Conservation (phyloP, 2,329 filamentous ascomycete genomes). For the Monosporascus sp. region DNA sequence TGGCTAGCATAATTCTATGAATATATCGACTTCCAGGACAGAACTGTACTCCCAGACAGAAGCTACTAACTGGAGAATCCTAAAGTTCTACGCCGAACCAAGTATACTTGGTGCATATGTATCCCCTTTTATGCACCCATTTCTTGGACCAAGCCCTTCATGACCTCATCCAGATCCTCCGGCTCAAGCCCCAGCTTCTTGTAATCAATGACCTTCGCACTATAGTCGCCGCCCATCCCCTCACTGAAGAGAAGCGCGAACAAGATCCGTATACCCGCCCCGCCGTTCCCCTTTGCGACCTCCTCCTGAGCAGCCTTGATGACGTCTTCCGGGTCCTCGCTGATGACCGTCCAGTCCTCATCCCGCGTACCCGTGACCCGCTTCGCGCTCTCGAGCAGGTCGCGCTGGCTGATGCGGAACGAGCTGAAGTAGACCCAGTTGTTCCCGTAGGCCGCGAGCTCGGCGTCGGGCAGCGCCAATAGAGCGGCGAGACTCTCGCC, state of each 20-base stretch:
- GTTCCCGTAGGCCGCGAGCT: slow-evolving; percentile 25
- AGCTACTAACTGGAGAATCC: background rate
- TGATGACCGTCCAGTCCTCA: slow-evolving; percentile 23
- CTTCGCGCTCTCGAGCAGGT: slow-evolving; percentile 29
- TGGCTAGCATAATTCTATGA: too few species aligned
- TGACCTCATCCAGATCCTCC: slow-evolving; percentile 25
- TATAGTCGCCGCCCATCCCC: slow-evolving; percentile 28
- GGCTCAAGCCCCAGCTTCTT: slow-evolving; percentile 19
- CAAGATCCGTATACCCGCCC: slow-evolving; percentile 12
- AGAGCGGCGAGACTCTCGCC: slow-evolving; percentile 30
- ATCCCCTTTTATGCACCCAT: background rate
- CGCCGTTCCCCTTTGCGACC: slow-evolving; percentile 8
- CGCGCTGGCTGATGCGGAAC: slow-evolving; percentile 28
- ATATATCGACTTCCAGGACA: too few species aligned
- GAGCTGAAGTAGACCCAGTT: slow-evolving; percentile 28
- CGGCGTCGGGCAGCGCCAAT: slow-evolving; percentile 28
- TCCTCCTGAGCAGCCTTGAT: slow-evolving; percentile 7
- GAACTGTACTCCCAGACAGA: too few species aligned
- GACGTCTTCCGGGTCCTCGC: slow-evolving; percentile 15
- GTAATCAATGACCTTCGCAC: slow-evolving; percentile 23
- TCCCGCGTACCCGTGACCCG: slow-evolving; percentile 24
- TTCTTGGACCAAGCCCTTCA: slow-evolving; percentile 11
- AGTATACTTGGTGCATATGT: too few species aligned
- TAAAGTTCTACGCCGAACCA: too few species aligned
- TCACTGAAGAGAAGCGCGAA: slow-evolving; percentile 25